Evolutionary conservation across 352 stramenopile species (phyloP).

Genomic region (Globisporangium radiosum): DNA sequence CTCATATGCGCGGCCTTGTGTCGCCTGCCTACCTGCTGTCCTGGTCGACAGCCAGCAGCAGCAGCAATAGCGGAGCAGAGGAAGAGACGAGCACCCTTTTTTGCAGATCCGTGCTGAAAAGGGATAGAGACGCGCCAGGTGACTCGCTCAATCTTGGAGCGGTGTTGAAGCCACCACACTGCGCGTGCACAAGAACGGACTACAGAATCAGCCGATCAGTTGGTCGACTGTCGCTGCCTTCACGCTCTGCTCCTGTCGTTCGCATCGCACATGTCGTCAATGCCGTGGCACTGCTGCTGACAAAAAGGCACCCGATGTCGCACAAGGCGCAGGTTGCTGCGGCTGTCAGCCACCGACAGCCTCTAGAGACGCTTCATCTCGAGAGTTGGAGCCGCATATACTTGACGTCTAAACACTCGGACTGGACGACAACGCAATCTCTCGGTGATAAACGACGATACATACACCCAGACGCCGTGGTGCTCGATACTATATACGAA

Average conservation of each 20-base stretch:
- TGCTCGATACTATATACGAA: too few species aligned
- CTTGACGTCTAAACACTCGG: neutral
- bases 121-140: neutral
- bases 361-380: neutral
- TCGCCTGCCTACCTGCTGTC: too few species aligned
- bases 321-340: neutral
- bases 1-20: neutral
- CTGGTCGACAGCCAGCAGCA: neutral
- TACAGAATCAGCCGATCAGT: neutral
- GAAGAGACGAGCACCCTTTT: neutral
- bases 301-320: too few species aligned
- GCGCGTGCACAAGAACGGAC: neutral
- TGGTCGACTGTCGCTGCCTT: neutral
- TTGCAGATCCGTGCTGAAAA: slow-evolving; percentile 1
- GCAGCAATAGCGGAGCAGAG: too few species aligned
- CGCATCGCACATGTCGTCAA: too few species aligned
- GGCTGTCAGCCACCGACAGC: neutral
- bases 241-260: too few species aligned
- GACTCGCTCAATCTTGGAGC: neutral
- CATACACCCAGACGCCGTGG: too few species aligned
- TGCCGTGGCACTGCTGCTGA: too few species aligned
- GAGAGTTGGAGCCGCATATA: too few species aligned
- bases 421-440: neutral
- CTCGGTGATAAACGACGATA: neutral
- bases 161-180: neutral